Evolutionary conservation across 148 eudicot genomes (phyloP).

Genomic region (Silene uniflora): DNA sequence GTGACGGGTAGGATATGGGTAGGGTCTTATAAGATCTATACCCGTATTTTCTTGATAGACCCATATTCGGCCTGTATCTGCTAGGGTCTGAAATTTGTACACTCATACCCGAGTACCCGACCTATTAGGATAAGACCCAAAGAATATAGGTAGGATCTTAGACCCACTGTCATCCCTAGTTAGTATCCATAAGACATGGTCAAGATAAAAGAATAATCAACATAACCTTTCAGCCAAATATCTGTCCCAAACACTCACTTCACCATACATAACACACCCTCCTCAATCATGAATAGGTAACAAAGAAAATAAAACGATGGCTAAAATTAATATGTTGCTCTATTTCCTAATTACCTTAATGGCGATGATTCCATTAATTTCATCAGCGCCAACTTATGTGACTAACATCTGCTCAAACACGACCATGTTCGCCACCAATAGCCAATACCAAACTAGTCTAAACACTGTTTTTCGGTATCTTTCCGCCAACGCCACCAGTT

Average conservation of each 20-base stretch:
- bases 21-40: no score
- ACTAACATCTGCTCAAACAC: background rate
- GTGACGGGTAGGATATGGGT: no score
- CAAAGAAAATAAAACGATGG: background rate
- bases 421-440: conserved; percentile 22
- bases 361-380: background rate
- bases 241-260: background rate
- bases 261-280: background rate
- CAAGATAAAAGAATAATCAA: background rate
- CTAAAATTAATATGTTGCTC: conserved; percentile 14
- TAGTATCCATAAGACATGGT: background rate
- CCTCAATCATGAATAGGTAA: background rate
- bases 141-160: no score
- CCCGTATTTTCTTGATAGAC: no score
- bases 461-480: conserved; percentile 35
- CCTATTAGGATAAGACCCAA: no score
- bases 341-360: conserved; percentile 10
- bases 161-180: no score
- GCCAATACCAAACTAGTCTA: conserved; percentile 37
- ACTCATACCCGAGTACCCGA: no score
- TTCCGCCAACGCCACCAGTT: conserved; percentile 20
- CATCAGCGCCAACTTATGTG: conserved; percentile 4
- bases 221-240: background rate
- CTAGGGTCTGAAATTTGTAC: no score
- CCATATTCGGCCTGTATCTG: no score